phyloP scores from a whole-genome alignment of 495 filamentous ascomycete species.

The Lasiosphaeria miniovina region DNA sequence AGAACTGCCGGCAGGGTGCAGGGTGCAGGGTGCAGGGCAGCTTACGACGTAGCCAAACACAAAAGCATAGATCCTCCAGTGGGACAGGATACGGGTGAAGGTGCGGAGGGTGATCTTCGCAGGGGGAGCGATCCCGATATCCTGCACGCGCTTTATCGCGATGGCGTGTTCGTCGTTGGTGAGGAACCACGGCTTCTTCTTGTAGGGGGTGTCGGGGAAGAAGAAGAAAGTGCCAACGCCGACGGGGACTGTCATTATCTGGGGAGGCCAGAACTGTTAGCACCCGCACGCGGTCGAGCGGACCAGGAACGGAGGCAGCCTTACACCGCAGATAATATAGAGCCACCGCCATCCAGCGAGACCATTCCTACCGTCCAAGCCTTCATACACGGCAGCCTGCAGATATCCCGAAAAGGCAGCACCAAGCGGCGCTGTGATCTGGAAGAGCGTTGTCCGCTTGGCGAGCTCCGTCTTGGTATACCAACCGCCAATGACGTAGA shows the following conservation, averaged over 20 bases:
- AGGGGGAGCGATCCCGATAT: conserved; percentile 31
- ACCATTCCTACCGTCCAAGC: conserved; percentile 46
- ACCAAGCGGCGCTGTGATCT: conserved; percentile 47
- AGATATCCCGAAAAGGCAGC: conserved; percentile 50
- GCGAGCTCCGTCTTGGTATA: conserved; percentile 33
- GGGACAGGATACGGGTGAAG: conserved; percentile 51
- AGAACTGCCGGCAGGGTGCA: conserved; percentile 16
- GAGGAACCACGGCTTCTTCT: conserved; percentile 49
- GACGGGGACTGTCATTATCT: conserved; percentile 47
- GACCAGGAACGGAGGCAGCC: not conserved
- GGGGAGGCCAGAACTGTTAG: not conserved
- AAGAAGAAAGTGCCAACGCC: conserved; percentile 53
- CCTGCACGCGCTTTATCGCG: conserved; percentile 23
- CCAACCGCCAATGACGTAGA: conserved; percentile 29
- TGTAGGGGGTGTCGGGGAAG: conserved; percentile 56
- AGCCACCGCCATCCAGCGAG: conserved; percentile 52
- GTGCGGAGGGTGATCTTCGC: conserved; percentile 32
- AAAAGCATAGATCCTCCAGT: conserved; percentile 23
- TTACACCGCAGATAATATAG: conserved; percentile 46
- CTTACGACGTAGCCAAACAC: conserved; percentile 3
- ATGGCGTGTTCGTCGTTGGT: conserved; percentile 27
- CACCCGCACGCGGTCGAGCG: not conserved
- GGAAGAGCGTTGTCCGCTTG: conserved; percentile 48
- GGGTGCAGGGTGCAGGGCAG: conserved; percentile 39
- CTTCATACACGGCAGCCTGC: conserved; percentile 42